phyloP scores from a whole-genome alignment of 2,329 filamentous ascomycete genomes.

The Ophiosphaerella korrae region DNA sequence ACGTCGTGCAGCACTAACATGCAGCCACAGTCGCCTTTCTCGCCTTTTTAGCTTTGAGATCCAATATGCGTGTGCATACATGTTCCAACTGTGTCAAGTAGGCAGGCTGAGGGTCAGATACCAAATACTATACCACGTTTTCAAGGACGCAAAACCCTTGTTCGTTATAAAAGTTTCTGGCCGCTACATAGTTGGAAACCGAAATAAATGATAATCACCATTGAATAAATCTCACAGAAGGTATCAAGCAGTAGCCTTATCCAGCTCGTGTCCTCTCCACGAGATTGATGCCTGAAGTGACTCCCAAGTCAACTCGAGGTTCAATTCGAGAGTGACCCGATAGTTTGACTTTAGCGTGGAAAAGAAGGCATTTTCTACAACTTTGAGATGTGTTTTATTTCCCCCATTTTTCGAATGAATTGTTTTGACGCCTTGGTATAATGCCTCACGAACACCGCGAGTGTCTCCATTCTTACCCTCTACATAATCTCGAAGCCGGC shows the following conservation, averaged over 20 bases:
- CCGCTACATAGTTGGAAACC: no score
- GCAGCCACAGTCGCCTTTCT: not conserved
- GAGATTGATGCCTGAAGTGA: slow-evolving; percentile 8
- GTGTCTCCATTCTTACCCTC: no score
- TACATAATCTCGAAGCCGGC: no score
- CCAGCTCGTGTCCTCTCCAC: slow-evolving; percentile 9
- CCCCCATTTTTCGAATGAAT: slow-evolving; percentile 5
- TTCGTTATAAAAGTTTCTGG: no score
- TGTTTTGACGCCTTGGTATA: no score
- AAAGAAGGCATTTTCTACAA: not conserved
- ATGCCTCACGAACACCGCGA: no score
- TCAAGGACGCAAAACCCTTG: no score
- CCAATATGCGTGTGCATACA: not conserved
- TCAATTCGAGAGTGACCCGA: slow-evolving; percentile 7
- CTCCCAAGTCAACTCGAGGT: slow-evolving; percentile 7
- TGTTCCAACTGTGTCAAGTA: not conserved
- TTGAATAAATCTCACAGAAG: not conserved
- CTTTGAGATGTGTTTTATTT: not conserved
- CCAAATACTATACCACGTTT: not conserved
- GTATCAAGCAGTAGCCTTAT: slow-evolving; percentile 4
- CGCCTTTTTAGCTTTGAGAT: not conserved
- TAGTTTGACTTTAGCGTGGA: not conserved
- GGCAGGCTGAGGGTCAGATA: not conserved
- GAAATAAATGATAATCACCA: no score
- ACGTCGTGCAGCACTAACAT: not conserved